Evolutionary conservation across 441 rosid genomes (phyloP).

Genomic region (Aquilaria agallochum): DNA sequence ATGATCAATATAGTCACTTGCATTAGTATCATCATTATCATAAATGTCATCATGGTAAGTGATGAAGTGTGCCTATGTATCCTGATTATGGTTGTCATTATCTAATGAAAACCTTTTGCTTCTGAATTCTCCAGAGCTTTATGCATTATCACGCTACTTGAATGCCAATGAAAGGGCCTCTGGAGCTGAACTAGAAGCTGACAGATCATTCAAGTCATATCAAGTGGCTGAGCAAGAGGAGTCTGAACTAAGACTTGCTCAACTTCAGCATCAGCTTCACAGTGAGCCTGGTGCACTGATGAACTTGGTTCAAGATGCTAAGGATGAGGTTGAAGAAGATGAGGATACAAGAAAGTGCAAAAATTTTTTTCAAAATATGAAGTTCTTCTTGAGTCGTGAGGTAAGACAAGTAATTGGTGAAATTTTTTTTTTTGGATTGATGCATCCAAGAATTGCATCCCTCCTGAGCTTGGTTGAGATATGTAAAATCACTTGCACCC

Average conservation of each 20-base stretch:
- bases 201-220: slow-evolving; percentile 36
- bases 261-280: slow-evolving; percentile 91
- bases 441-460: neutral
- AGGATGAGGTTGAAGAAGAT: slow-evolving; percentile 63
- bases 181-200: slow-evolving; percentile 32
- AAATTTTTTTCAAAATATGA: slow-evolving; percentile 60
- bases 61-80: neutral
- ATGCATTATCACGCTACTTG: slow-evolving; percentile 77
- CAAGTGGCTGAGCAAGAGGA: slow-evolving; percentile 36
- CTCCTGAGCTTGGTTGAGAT: neutral
- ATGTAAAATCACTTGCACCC: neutral
- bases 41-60: neutral
- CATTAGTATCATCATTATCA: too few species aligned
- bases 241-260: slow-evolving; percentile 86
- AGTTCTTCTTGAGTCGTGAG: slow-evolving; percentile 89
- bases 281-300: slow-evolving; percentile 90
- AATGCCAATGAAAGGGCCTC: slow-evolving; percentile 49
- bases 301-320: slow-evolving; percentile 69
- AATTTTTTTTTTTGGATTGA: neutral
- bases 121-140: slow-evolving; percentile 55
- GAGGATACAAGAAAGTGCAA: slow-evolving; percentile 72
- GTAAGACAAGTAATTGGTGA: slow-evolving; percentile 29
- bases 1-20: neutral
- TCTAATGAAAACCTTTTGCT: neutral
- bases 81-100: neutral